Evolutionary conservation across 768 basidiomycete species (phyloP).

Genomic region (Kwoniella botswanensis): DNA sequence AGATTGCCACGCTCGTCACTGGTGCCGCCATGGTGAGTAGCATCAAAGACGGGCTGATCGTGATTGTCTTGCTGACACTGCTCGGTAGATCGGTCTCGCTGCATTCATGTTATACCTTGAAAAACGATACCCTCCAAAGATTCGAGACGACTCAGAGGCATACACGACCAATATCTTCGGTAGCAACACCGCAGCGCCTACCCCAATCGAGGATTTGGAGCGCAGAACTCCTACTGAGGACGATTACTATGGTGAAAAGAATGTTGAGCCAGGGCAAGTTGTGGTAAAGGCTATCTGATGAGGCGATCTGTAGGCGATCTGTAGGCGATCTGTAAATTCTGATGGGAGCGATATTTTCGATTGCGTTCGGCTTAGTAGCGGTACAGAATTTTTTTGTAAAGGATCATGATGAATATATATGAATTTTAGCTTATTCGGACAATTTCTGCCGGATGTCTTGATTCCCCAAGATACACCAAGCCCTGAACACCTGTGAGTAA

Average conservation of each 20-base stretch:
- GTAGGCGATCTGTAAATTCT: too few species aligned
- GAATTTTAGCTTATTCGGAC: too few species aligned
- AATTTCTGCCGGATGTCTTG: too few species aligned
- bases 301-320: too few species aligned
- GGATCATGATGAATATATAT: too few species aligned
- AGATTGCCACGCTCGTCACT: constrained; percentile 59
- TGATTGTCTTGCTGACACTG: background rate
- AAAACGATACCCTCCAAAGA: background rate
- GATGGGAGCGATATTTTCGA: too few species aligned
- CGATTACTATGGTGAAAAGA: background rate
- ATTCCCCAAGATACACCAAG: too few species aligned
- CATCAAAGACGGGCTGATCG: background rate
- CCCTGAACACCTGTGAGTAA: too few species aligned
- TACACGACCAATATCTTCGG: background rate
- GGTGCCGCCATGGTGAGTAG: constrained; percentile 16
- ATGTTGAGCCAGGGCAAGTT: background rate
- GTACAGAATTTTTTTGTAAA: too few species aligned
- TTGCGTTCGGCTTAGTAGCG: too few species aligned
- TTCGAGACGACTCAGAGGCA: background rate
- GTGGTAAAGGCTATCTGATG: background rate
- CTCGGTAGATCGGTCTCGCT: background rate
- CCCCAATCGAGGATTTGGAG: background rate
- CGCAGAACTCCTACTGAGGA: background rate
- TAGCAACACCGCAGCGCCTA: background rate
- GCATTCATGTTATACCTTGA: constrained; percentile 5